These are phyloP conservation scores for Leonotis leonurus DNA, from an alignment of 257 asterid genomes.

Conservation along the genomic window DNA sequence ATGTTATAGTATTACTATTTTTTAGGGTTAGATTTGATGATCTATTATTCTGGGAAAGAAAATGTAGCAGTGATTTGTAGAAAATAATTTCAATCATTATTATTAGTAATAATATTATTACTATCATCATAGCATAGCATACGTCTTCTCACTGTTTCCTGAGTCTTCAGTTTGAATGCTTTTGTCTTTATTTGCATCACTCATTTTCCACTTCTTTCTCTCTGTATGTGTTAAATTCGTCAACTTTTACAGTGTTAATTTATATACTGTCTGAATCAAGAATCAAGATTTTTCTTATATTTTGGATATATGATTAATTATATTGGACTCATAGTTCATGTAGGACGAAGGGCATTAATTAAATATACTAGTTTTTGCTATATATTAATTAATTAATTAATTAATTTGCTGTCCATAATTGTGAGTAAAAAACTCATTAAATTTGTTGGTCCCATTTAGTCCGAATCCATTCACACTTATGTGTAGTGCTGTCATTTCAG, in stretches of 20 bases:
- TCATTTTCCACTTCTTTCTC: background rate
- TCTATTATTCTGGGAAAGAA: background rate
- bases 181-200: background rate
- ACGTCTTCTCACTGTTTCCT: background rate
- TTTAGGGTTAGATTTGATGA: constrained; percentile 25
- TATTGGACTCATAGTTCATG: background rate
- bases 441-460: constrained; percentile 7
- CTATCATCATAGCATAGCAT: no score
- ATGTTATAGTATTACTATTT: background rate
- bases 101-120: background rate
- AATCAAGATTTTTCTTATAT: background rate
- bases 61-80: background rate
- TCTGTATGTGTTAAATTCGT: background rate
- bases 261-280: background rate
- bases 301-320: background rate
- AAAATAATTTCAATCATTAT: background rate
- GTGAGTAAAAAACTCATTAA: no score
- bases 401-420: no score
- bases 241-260: constrained; percentile 18
- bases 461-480: background rate
- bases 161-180: background rate
- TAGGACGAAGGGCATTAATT: background rate
- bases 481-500: constrained; percentile 55
- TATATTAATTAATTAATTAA: no score
- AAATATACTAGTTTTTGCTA: no score